Evolutionary conservation across 805 yeast genomes (phyloP).

Genomic region (Ogataea polymorpha): DNA sequence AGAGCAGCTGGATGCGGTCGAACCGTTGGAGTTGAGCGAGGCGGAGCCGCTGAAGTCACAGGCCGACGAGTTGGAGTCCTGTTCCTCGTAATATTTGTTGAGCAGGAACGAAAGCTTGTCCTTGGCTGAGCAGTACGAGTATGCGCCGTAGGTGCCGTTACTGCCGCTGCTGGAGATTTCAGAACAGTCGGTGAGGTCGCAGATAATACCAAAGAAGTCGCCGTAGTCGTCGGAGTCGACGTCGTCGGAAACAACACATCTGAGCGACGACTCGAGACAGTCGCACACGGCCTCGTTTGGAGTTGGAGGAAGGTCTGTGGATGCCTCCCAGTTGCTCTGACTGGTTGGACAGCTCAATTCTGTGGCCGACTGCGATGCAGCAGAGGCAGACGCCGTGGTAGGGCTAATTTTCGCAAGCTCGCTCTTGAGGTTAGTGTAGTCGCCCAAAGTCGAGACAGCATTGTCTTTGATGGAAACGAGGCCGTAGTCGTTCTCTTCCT

Average conservation of each 20-base stretch:
- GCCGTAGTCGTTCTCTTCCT: constrained; percentile 82
- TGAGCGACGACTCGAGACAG: constrained; percentile 51
- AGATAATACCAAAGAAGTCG: constrained; percentile 54
- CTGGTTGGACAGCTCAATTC: constrained; percentile 47
- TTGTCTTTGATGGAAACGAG: constrained; percentile 53
- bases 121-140: constrained; percentile 67
- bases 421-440: constrained; percentile 54
- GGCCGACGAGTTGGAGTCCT: constrained; percentile 45
- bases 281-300: constrained; percentile 66
- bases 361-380: constrained; percentile 36
- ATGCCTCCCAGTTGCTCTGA: constrained; percentile 61
- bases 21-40: constrained; percentile 41
- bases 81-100: constrained; percentile 57
- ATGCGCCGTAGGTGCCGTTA: constrained; percentile 67
- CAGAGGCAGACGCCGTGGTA: constrained; percentile 37
- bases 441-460: constrained; percentile 56
- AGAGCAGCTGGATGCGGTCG: constrained; percentile 43
- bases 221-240: constrained; percentile 56
- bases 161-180: constrained; percentile 62
- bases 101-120: constrained; percentile 66
- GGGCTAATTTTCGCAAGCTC: constrained; percentile 55
- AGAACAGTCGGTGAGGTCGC: constrained; percentile 57
- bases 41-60: constrained; percentile 77
- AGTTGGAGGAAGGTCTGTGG: constrained; percentile 70
- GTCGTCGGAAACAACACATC: constrained; percentile 55